A percentile compares a stretch with the other conserved stretches of the same genome.
These are phyloP conservation scores for Acanthamoeba polyphaga DNA, from an alignment of 208 protist genomes.

Conservation along the genomic window DNA sequence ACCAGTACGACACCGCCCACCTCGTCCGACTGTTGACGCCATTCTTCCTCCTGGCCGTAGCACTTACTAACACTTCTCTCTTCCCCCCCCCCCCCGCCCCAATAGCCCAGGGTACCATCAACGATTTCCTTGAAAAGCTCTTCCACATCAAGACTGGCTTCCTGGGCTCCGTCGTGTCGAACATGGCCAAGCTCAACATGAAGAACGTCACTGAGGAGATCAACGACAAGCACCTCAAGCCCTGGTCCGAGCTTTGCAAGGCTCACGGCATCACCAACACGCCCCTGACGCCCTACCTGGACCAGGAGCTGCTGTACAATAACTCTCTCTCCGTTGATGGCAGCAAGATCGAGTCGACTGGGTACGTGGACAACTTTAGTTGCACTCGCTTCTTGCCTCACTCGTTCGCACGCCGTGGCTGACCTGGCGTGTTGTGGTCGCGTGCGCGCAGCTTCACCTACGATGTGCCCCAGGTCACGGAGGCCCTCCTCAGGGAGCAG, in stretches of 20 bases:
- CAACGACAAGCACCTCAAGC: constrained; percentile 94
- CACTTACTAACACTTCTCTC: background rate
- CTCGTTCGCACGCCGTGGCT: background rate
- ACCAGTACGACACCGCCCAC: constrained; percentile 83
- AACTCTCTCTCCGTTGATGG: constrained; percentile 92
- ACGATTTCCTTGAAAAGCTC: constrained; percentile 89
- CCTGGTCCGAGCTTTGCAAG: constrained; percentile 93
- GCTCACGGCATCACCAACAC: constrained; percentile 89
- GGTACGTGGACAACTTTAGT: constrained; percentile 88
- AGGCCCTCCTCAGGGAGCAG: constrained; percentile 83
- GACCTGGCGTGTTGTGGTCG: constrained; percentile 75
- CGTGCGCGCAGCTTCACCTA: constrained; percentile 83
- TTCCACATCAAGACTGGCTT: constrained; percentile 94
- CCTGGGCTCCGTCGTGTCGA: constrained; percentile 89
- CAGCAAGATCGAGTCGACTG: constrained; percentile 87
- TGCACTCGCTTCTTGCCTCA: background rate
- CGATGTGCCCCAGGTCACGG: constrained; percentile 84
- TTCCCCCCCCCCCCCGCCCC: background rate
- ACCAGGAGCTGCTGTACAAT: constrained; percentile 93
- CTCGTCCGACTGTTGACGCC: background rate
- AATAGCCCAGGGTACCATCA: constrained; percentile 91
- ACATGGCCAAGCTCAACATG: constrained; percentile 89
- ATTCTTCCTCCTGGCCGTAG: no score
- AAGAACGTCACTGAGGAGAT: constrained; percentile 86
- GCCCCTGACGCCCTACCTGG: constrained; percentile 93